Conservation (phyloP, 495 filamentous ascomycete species). For the Hyaloscypha hepaticicola region DNA sequence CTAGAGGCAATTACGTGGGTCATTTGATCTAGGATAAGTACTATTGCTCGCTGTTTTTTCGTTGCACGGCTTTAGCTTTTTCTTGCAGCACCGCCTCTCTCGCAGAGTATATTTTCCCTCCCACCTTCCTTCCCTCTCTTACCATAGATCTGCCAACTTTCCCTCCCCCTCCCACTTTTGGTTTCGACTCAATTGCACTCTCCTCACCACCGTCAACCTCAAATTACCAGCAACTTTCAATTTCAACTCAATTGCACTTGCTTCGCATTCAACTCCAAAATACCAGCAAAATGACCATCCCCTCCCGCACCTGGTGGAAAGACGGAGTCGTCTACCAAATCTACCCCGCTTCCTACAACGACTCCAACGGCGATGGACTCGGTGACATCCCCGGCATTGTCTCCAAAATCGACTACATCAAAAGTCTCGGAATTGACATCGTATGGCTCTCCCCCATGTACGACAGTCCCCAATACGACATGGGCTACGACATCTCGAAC, state of each 20-base stretch:
- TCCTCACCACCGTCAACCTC: background rate
- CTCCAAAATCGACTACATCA: slow-evolving; percentile 63
- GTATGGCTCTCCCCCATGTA: slow-evolving; percentile 69
- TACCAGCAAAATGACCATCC: slow-evolving; percentile 7
- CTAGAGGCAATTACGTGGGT: background rate
- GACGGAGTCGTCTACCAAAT: slow-evolving; percentile 63
- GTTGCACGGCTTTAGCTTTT: background rate
- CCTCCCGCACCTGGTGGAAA: slow-evolving; percentile 38
- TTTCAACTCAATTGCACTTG: background rate
- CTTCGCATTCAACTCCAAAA: background rate
- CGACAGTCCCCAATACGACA: slow-evolving; percentile 61
- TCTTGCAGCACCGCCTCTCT: background rate
- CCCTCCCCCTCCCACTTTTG: background rate
- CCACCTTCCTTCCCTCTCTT: background rate
- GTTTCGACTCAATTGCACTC: background rate
- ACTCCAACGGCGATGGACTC: slow-evolving; percentile 65
- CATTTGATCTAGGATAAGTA: background rate
- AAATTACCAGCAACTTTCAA: too few relatives aligned
- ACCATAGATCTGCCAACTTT: background rate
- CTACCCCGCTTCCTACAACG: slow-evolving; percentile 65
- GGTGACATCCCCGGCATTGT: slow-evolving; percentile 69
- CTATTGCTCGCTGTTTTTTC: background rate
- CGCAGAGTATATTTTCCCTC: background rate
- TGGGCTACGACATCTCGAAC: slow-evolving; percentile 67
- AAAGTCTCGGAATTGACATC: slow-evolving; percentile 60